phyloP scores from a whole-genome alignment of 345 rosid species.

The Gossypium anomalum region DNA sequence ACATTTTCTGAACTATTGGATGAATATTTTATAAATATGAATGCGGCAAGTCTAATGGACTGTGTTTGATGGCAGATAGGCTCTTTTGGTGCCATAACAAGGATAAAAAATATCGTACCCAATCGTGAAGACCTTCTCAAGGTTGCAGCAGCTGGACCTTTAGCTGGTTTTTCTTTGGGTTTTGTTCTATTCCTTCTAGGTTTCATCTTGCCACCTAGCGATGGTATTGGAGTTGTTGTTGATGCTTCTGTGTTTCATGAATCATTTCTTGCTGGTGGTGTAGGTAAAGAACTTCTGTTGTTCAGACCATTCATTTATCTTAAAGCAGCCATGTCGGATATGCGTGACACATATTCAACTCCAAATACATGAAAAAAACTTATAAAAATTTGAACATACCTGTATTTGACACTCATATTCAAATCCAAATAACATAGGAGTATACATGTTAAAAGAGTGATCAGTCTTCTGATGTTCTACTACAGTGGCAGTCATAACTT shows the following conservation, averaged over 20 bases:
- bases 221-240: conserved; percentile 80
- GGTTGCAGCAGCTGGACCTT: conserved; percentile 89
- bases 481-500: neutral
- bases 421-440: neutral
- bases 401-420: neutral
- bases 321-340: neutral
- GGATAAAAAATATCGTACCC: conserved; percentile 70
- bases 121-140: conserved; percentile 90
- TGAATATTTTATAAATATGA: neutral
- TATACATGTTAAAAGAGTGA: neutral
- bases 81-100: conserved; percentile 93
- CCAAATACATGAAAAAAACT: neutral
- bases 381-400: neutral
- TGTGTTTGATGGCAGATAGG: conserved; percentile 85
- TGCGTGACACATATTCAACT: neutral
- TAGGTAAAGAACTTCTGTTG: conserved; percentile 49
- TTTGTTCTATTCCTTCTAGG: conserved; percentile 73
- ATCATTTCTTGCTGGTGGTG: conserved; percentile 80
- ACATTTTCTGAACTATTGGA: conserved; percentile 1
- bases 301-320: neutral
- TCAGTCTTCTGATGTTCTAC: neutral
- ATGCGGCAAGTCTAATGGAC: conserved; percentile 28
- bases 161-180: conserved; percentile 87
- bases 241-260: conserved; percentile 93
- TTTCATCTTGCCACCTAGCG: conserved; percentile 75